Percentiles rank a stretch among this genome's conserved stretches.
Evolutionary conservation across 1,284 basidiomycete species (phyloP).

Genomic region (Spongiforma sp.): DNA sequence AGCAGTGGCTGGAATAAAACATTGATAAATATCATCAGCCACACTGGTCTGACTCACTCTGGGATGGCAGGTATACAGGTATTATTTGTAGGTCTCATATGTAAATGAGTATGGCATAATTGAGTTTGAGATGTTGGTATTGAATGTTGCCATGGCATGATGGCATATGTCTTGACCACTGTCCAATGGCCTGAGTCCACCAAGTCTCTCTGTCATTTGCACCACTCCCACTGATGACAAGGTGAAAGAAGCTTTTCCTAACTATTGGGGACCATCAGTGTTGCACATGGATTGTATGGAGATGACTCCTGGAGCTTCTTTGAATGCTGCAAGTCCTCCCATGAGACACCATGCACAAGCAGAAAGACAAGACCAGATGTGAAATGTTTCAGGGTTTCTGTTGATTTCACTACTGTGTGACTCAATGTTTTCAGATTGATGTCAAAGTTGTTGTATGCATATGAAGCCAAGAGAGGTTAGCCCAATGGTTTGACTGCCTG

Average conservation of each 20-base stretch:
- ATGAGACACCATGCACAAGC: slow-evolving; percentile 26
- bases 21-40: background rate
- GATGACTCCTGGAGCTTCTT: slow-evolving; percentile 30
- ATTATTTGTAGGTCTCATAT: no score
- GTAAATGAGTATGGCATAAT: no score
- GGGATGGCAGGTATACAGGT: no score
- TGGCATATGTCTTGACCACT: no score
- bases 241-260: background rate
- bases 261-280: background rate
- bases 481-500: slow-evolving; percentile 4
- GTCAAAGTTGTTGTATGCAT: slow-evolving; percentile 44
- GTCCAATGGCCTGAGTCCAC: no score
- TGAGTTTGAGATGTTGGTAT: no score
- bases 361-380: slow-evolving; percentile 34
- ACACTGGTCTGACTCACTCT: no score
- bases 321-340: slow-evolving; percentile 29
- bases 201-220: background rate
- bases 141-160: no score
- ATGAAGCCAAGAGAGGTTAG: slow-evolving; percentile 20
- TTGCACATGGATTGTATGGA: background rate
- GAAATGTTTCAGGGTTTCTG: slow-evolving; percentile 30
- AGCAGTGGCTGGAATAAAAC: background rate
- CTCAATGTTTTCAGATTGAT: slow-evolving; percentile 31
- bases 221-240: no score
- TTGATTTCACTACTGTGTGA: slow-evolving; percentile 28